Evolutionary conservation across 108 stramenopile genomes (phyloP), one percentile per base, ranked within the genome.

Genomic region (Chaetoceros tenuissimus): DNA sequence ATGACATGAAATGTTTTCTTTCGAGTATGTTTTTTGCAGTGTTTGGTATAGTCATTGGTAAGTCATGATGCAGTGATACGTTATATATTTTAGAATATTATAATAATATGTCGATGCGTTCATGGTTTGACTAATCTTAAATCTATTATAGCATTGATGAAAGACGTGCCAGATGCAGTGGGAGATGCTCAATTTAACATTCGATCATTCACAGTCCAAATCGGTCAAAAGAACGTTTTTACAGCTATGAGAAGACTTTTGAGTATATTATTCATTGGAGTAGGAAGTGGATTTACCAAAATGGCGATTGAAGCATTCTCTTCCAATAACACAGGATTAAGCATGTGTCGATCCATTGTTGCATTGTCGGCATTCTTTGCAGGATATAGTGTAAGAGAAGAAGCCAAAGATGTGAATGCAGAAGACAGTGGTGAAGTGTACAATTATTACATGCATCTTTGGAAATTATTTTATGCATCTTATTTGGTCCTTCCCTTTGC

Each of bases 381-480:
- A 13, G 81, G 81, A 22, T 69, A 67, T 46, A 85, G 81, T 17
- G 83, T 82, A 19, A 78, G 59, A 28, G 69, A 71, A 19, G 73
- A 82, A 55, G 87, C 87, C 2, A 50, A 45, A 44, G 56, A 28
- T 3, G 83, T 92, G 16, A 66, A 92, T 68, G 73, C 87, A 7
- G 79, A 85, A 57, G 67, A 87, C 53, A 75, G 77, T 31, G 57
- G 56, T 5, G 71, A 85, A 61, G 88, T 89, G 19, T 87, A 94
- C 66, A 58, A 63, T 2, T 87, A 77, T 55, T 94, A 94, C 78
- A 94, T 90, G 88, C 78, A 88, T 47, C 61, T 89, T 24, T 94
- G 92, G 92, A 90, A 94, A 51, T 64, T 90, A 29, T 94, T 94
- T 55, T 94, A 90, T 59, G 43, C 86, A 40, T 80, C 71, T 31